Percentiles rank a stretch among this genome's conserved stretches.
Conservation (phyloP, 495 filamentous ascomycete species). For the Penicillium robsamsonii region DNA sequence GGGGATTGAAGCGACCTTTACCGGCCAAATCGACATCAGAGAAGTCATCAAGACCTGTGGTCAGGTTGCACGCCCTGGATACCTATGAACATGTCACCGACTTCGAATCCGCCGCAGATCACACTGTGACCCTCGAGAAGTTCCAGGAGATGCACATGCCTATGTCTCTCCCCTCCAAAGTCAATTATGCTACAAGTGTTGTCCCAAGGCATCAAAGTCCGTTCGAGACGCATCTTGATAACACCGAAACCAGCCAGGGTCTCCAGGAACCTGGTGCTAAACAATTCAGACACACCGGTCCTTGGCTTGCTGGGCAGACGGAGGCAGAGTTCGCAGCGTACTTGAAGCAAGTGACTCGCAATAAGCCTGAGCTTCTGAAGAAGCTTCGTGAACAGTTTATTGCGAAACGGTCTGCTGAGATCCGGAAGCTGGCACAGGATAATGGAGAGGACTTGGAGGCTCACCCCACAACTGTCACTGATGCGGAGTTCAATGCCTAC, state of each 20-base stretch:
- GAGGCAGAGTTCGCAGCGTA: constrained; percentile 69
- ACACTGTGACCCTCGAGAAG: constrained; percentile 77
- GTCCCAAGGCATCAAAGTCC: constrained; percentile 45
- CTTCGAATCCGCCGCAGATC: constrained; percentile 79
- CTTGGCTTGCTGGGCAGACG: constrained; percentile 76
- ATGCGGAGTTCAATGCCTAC: constrained; percentile 59
- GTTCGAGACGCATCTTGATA: constrained; percentile 50
- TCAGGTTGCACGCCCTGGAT: constrained; percentile 73
- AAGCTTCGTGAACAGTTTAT: constrained; percentile 52
- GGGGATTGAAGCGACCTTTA: constrained; percentile 88
- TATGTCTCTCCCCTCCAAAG: constrained; percentile 49
- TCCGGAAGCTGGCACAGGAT: constrained; percentile 44
- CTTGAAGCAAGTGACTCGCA: constrained; percentile 58
- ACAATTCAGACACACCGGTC: constrained; percentile 56
- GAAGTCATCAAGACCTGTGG: constrained; percentile 64
- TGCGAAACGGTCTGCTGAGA: constrained; percentile 43
- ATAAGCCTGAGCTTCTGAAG: constrained; percentile 58
- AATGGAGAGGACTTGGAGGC: constrained; percentile 43
- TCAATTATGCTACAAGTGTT: constrained; percentile 31
- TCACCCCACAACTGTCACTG: constrained; percentile 48
- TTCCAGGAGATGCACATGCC: constrained; percentile 79
- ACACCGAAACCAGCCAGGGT: constrained; percentile 41
- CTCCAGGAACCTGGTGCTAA: constrained; percentile 31
- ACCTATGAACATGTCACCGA: constrained; percentile 90
- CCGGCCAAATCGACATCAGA: constrained; percentile 69